phyloP scores from a whole-genome alignment of 2,329 filamentous ascomycete genomes.

The Madurella fahalii region DNA sequence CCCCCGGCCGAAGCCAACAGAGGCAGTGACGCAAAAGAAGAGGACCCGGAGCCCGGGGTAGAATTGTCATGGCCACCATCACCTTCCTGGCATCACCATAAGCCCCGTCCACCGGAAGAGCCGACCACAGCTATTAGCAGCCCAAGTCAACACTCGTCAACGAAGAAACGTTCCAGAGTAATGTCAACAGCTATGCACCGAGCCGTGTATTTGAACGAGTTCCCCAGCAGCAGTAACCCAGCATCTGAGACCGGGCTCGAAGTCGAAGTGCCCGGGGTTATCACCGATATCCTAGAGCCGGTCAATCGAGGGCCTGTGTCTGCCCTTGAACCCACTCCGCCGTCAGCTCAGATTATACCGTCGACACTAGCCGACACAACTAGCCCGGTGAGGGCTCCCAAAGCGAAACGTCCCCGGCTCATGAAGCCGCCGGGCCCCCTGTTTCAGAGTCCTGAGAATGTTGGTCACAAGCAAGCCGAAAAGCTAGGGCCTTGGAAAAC shows the following conservation, averaged over 20 bases:
- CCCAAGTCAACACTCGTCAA: neutral
- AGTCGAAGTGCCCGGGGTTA: conserved; percentile 18
- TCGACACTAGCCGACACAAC: conserved; percentile 14
- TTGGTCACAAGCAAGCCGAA: neutral
- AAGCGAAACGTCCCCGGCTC: conserved; percentile 12
- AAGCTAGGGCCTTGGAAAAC: neutral
- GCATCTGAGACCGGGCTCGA: conserved; percentile 22
- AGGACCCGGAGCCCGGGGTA: neutral
- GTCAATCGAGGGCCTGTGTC: conserved; percentile 4
- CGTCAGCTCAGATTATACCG: conserved; percentile 29
- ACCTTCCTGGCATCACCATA: neutral
- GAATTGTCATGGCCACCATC: conserved; percentile 6
- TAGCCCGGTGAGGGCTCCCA: conserved; percentile 2
- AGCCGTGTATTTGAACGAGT: neutral
- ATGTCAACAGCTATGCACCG: neutral
- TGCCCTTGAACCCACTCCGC: conserved; percentile 23
- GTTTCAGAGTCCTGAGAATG: neutral
- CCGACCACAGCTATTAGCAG: neutral
- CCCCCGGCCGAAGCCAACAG: neutral
- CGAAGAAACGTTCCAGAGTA: too few species aligned
- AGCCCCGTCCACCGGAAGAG: neutral
- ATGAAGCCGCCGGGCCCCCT: conserved; percentile 14
- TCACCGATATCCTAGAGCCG: conserved; percentile 14
- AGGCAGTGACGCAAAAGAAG: neutral
- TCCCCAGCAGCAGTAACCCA: conserved; percentile 19